A percentile compares a stretch with the other conserved stretches of the same genome.
phyloP scores from a whole-genome alignment of 345 rosid genomes.

The Anacardium occidentale region DNA sequence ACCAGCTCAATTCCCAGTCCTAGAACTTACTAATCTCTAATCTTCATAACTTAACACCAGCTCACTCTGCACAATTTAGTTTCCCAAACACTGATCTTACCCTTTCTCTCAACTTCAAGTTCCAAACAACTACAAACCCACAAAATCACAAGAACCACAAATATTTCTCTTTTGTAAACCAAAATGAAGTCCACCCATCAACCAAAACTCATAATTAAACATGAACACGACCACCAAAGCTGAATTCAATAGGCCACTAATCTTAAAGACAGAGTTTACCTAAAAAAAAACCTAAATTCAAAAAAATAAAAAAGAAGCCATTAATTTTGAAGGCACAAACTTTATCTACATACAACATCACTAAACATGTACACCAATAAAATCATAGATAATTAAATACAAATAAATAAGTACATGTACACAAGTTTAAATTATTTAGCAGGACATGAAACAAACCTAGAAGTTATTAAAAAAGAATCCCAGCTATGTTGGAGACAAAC shows the following conservation, averaged over 20 bases:
- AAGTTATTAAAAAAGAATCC: constrained; percentile 14
- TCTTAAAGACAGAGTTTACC: constrained; percentile 1
- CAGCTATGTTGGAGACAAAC: constrained; percentile 20
- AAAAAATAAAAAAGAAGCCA: constrained; percentile 14
- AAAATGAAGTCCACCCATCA: constrained; percentile 4
- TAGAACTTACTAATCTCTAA: neutral
- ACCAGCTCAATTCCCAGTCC: neutral
- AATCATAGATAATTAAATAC: neutral
- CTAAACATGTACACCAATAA: neutral
- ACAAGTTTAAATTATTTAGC: neutral
- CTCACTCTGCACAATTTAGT: neutral
- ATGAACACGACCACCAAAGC: constrained; percentile 3
- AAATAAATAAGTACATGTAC: neutral
- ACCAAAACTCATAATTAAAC: neutral
- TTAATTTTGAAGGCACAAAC: constrained; percentile 3
- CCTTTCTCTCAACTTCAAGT: neutral
- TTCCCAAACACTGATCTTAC: neutral
- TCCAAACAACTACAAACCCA: neutral
- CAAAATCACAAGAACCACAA: neutral
- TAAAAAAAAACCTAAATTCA: constrained; percentile 5
- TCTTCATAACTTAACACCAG: neutral
- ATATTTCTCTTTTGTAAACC: neutral
- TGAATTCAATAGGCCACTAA: constrained; percentile 12
- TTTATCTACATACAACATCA: constrained; percentile 12
- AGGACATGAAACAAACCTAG: neutral